Conservation (phyloP, 352 stramenopile species). For the Phytophthora sp. region DNA sequence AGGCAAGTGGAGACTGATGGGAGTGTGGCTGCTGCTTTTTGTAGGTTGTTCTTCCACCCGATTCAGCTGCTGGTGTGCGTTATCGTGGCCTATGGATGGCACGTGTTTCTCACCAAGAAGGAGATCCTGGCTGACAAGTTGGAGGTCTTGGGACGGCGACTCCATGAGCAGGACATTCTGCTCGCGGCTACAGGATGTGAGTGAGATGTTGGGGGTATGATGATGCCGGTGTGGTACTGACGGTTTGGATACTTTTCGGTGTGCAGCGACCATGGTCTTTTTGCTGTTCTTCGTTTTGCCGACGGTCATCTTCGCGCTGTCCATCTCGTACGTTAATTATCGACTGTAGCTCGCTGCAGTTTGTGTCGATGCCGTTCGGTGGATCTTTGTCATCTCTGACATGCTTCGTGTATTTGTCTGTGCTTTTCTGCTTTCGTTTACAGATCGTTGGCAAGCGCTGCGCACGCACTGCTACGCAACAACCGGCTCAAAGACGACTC, state of each 20-base stretch:
- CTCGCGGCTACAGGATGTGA: constrained; percentile 66
- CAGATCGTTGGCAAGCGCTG: constrained; percentile 51
- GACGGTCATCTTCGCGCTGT: constrained; percentile 71
- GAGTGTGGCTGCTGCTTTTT: not conserved
- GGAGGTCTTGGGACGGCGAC: constrained; percentile 55
- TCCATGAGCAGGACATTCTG: constrained; percentile 70
- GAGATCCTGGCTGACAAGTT: constrained; percentile 53
- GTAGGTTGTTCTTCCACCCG: constrained; percentile 73
- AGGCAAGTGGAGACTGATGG: not conserved
- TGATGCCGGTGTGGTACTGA: constrained; percentile 5
- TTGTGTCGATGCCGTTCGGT: not conserved
- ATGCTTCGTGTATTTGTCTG: not conserved
- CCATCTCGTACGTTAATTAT: constrained; percentile 50
- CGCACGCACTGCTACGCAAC: constrained; percentile 67
- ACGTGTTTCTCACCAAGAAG: constrained; percentile 70
- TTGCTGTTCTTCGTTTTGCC: constrained; percentile 78
- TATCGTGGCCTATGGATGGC: constrained; percentile 65
- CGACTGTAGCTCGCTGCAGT: not conserved
- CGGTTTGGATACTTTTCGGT: not conserved
- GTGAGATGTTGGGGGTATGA: constrained; percentile 5
- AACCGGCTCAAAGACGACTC: constrained; percentile 76
- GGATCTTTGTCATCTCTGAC: constrained; percentile 10
- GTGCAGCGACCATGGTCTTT: constrained; percentile 68
- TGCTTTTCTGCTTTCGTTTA: not conserved
- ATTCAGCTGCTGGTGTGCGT: constrained; percentile 73